Evolutionary conservation across 140 eudicot genomes (phyloP).

Genomic region (Stevia rebaudiana): DNA sequence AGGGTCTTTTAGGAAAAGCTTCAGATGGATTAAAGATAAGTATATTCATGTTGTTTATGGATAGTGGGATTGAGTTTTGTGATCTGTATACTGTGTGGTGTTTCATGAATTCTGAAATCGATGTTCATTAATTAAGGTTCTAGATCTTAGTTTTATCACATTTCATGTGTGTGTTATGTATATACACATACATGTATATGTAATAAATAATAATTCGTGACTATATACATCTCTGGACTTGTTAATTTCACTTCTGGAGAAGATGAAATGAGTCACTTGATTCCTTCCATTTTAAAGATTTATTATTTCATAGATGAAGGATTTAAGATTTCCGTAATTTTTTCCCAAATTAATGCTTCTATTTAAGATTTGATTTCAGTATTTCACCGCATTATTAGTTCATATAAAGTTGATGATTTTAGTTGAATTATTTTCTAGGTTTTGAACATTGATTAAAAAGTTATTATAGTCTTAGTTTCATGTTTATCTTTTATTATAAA

Average conservation of each 20-base stretch:
- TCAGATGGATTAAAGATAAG: slow-evolving; percentile 54
- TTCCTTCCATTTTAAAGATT: too few species aligned
- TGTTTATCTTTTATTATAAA: too few species aligned
- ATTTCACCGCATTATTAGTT: too few species aligned
- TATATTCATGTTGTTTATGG: slow-evolving; percentile 46
- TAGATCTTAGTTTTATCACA: background rate
- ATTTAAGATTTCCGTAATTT: too few species aligned
- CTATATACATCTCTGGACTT: background rate
- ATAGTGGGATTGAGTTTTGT: background rate
- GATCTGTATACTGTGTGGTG: background rate
- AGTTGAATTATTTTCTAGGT: too few species aligned
- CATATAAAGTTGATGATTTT: too few species aligned
- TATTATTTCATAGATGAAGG: too few species aligned
- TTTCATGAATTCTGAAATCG: background rate
- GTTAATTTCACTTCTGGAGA: background rate
- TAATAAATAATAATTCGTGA: background rate
- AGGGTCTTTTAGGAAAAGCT: slow-evolving; percentile 55
- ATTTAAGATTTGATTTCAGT: too few species aligned
- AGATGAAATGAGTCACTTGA: background rate
- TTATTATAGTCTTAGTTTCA: too few species aligned
- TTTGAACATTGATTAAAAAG: too few species aligned
- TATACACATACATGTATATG: too few species aligned
- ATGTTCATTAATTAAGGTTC: slow-evolving; percentile 7
- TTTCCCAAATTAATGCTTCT: too few species aligned
- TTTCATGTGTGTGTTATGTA: slow-evolving; percentile 3